Conservation (phyloP, 2,329 filamentous ascomycete species). For the Gnomoniopsis sp. region DNA sequence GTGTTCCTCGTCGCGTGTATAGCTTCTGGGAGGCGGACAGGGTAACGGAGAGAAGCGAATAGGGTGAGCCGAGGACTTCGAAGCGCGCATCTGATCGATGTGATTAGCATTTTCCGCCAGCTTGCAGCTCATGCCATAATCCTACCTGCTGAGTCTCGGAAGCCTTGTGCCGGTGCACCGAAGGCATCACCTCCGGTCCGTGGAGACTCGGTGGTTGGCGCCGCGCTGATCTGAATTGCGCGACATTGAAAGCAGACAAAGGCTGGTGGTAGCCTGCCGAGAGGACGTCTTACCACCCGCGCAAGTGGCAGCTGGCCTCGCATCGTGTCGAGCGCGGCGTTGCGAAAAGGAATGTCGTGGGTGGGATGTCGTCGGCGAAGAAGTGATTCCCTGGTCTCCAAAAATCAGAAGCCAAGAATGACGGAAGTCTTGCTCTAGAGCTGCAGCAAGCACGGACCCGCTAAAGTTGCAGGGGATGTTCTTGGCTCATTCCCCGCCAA, state of each 20-base stretch:
- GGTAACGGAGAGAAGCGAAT: constrained; percentile 89
- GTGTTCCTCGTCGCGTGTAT: constrained; percentile 85
- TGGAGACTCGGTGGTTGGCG: constrained; percentile 55
- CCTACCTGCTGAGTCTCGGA: constrained; percentile 50
- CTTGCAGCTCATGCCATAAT: not conserved
- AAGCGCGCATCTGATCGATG: constrained; percentile 75
- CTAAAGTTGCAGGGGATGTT: not conserved
- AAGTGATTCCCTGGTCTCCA: not conserved
- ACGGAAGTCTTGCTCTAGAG: constrained; percentile 1
- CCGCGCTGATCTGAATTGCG: constrained; percentile 60
- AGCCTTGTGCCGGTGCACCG: constrained; percentile 41
- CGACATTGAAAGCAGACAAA: constrained; percentile 56
- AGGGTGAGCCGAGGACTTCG: constrained; percentile 86
- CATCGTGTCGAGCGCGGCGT: constrained; percentile 31
- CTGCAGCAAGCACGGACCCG: not conserved
- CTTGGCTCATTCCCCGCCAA: not conserved
- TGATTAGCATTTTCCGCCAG: not conserved
- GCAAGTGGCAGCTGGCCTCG: constrained; percentile 39
- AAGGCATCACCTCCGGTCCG: constrained; percentile 52
- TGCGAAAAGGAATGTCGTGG: constrained; percentile 2
- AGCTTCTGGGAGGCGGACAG: constrained; percentile 91
- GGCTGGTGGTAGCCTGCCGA: constrained; percentile 22
- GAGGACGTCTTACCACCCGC: constrained; percentile 31
- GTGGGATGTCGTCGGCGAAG: constrained; percentile 1
- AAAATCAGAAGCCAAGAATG: constrained; percentile 14